A percentile compares a stretch with the other conserved stretches of the same genome.
These are phyloP conservation scores for Tilletia setariae DNA, from an alignment of 1,284 basidiomycete species.

Conservation along the genomic window DNA sequence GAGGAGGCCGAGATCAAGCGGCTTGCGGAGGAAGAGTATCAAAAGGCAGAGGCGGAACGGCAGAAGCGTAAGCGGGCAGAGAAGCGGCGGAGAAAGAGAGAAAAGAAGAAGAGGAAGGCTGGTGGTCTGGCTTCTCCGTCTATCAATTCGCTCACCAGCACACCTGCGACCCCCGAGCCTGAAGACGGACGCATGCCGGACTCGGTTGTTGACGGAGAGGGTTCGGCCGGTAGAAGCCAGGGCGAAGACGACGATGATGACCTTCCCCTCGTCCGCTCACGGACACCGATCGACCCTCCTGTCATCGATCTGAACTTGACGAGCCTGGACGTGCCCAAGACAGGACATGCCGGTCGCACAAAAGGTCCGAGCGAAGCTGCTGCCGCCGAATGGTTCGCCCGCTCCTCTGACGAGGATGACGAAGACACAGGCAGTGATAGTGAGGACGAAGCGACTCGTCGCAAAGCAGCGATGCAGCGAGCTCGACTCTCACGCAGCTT, in stretches of 20 bases:
- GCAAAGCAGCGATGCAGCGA: slow-evolving; percentile 22
- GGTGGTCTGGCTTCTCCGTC: background rate
- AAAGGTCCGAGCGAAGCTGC: slow-evolving; percentile 20
- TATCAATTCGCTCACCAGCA: background rate
- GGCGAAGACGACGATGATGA: slow-evolving; percentile 16
- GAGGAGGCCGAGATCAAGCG: slow-evolving; percentile 14
- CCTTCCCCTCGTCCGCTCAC: slow-evolving; percentile 14
- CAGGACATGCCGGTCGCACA: slow-evolving; percentile 20
- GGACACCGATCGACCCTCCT: slow-evolving; percentile 32
- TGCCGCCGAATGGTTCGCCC: slow-evolving; percentile 33
- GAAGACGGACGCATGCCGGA: background rate
- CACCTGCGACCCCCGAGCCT: background rate
- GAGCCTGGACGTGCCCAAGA: slow-evolving; percentile 13
- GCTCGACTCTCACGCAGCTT: slow-evolving; percentile 18
- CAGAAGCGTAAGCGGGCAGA: slow-evolving; percentile 20
- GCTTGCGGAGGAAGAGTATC: slow-evolving; percentile 18
- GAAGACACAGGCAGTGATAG: slow-evolving; percentile 16
- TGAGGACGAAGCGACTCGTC: slow-evolving; percentile 19
- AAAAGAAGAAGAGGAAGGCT: background rate
- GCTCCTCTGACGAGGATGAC: slow-evolving; percentile 24
- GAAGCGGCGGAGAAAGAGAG: slow-evolving; percentile 32
- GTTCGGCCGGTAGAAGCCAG: slow-evolving; percentile 5
- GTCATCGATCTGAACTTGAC: slow-evolving; percentile 30
- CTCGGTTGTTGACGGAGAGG: slow-evolving; percentile 16
- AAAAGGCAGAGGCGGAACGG: slow-evolving; percentile 14